Base-by-base conservation (phyloP, 2,329 filamentous ascomycete genomes). In the Hirsutella minnesotensis region DNA sequence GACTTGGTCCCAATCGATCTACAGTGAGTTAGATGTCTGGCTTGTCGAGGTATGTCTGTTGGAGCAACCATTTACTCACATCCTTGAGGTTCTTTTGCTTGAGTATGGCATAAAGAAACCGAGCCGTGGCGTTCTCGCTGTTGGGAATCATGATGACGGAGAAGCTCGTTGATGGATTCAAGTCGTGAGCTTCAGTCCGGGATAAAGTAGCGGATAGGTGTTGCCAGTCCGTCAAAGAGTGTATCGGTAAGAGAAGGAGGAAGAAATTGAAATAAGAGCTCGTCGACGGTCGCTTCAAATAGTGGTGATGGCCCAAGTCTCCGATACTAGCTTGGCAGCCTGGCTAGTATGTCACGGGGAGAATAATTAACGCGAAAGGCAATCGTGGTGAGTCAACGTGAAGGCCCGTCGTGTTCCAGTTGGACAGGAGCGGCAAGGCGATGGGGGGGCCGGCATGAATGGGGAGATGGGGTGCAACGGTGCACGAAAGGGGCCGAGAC, bases 1-100 rank as follows among this genome's bases (percentile, higher is more conserved):
- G 37, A 79, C 75, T 53, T 67, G 58, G 46, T 71, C 70, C 75
- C 75, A 79, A 55, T 79, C 70, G 52, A 79, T 75, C 75, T 79
- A 44, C 13, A 20, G 24, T 9, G 12, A 38, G 40, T 47, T 39
- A 47, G 43, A 35, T 18, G 33, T 8, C 30, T 10, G 15, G 7
- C 8, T 12, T 37, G n/a, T 13, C 13, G 8, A 4, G 40, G 4
- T 21, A n/a, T 19, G 19, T 16, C 7, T 4, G 9, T 22, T 19
- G 4, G 21, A 21, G 19, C 22, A 3, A 8, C n/a, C n/a, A 19
- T 46, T 33, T 65, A n/a, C 75, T 67, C 58, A 79, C 75, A 60
- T 78, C 72, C 53, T 76, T 78, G 41, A 78, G 67, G 45, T 67
- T 72, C 59, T 76, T 77, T 60, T 79, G 75, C 56, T 69, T 68